A percentile compares a stretch with the other conserved stretches of the same genome.
These are phyloP conservation scores for Cladophialophora carrionii DNA, from an alignment of 2,329 filamentous ascomycete genomes.

Conservation along the genomic window DNA sequence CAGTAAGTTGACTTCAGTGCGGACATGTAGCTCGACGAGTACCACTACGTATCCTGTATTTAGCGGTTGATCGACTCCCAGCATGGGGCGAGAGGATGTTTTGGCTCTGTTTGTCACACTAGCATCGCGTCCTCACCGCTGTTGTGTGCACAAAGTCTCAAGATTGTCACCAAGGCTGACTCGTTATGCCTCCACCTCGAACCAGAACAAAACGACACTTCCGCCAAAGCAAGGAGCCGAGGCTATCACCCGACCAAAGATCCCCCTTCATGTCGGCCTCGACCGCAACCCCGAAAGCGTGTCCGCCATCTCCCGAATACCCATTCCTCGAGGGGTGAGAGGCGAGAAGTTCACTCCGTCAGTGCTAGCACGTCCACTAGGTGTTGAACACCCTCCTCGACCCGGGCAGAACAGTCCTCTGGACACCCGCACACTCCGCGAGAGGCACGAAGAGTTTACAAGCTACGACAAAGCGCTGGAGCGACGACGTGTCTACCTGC, in stretches of 20 bases:
- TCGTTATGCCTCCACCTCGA: conserved; percentile 29
- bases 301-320: conserved; percentile 38
- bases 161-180: conserved; percentile 10
- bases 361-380: conserved; percentile 73
- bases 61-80: not conserved
- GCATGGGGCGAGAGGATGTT: conserved; percentile 28
- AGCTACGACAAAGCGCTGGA: conserved; percentile 82
- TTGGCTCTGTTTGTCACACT: conserved; percentile 32
- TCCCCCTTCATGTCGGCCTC: conserved; percentile 37
- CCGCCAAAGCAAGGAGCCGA: conserved; percentile 5
- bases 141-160: conserved; percentile 25
- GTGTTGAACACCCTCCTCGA: conserved; percentile 72
- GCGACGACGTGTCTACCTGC: conserved; percentile 75
- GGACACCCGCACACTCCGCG: conserved; percentile 66
- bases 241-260: conserved; percentile 15
- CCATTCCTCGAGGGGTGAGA: conserved; percentile 40
- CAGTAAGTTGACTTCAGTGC: not conserved
- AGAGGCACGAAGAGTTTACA: conserved; percentile 78
- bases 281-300: conserved; percentile 35
- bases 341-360: conserved; percentile 55
- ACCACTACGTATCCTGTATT: not conserved
- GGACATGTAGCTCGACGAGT: not conserved
- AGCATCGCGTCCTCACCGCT: conserved; percentile 34
- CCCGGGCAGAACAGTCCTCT: conserved; percentile 81
- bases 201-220: conserved; percentile 7